Base-by-base conservation (phyloP, 2,329 filamentous ascomycete species). In the Lithohypha guttulata region DNA sequence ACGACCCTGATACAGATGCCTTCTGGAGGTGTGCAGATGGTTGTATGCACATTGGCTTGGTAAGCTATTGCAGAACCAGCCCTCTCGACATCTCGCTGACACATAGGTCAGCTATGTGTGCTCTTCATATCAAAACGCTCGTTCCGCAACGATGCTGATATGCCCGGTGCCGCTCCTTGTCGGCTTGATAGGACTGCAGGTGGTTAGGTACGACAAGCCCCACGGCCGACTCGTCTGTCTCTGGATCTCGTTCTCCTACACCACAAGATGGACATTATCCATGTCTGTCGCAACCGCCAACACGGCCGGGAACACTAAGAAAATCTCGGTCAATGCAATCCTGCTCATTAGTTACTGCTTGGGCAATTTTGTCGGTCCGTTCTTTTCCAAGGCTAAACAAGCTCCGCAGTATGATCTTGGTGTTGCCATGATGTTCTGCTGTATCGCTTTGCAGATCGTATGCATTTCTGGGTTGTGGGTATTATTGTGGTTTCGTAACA, bases 351-450 rank as follows among this genome's bases (percentile, higher is more conserved):
- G 58, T 3, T 65, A 61, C 41, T 57, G 59, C 1, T 55, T 61
- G 2, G 60, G 60, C 2, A 64, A 64, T 41, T 45, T 65, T 2
- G 63, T 65, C 34, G 63, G 62, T 0, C 62, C 62, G 1, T 61
- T 64, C 45, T 63, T 60, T 0, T 65, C 64, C 43, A 53, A 57
- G 11, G 52, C 9, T 4, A 14, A 4, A n/a, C 11, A 28, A n/a
- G 26, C 26, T 4, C 26, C 26, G 4, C n/a, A 28, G 6, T 28
- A 28, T 14, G 15, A 11, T n/a, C 26, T n/a, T 28, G 26, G 26
- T 14, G n/a, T n/a, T 14, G 15, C 15, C 9, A 14, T 4, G 11
- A 11, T 28, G 4, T 10, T 28, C 11, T 28, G 26, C 26, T 28
- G 26, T 14, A 28, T 28, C 9, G 26, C 15, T 14, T 6, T 28